phyloP scores from a whole-genome alignment of 345 rosid species.

The Leavenworthia alabamica region DNA sequence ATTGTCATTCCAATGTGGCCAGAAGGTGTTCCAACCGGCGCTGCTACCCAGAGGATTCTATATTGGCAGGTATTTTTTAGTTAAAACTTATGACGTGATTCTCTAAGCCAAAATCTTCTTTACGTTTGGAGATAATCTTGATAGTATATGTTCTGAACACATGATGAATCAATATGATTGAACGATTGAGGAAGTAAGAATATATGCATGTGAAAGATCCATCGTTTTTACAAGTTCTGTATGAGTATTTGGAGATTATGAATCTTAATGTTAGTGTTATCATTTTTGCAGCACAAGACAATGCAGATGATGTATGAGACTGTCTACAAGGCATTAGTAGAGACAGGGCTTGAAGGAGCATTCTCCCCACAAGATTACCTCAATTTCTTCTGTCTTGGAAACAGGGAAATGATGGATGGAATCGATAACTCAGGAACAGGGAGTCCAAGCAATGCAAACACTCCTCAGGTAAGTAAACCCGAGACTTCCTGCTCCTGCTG shows the following conservation, averaged over 20 bases:
- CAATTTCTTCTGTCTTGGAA: conserved; percentile 95
- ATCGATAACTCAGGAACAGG: conserved; percentile 6
- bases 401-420: conserved; percentile 49
- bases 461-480: too few species aligned
- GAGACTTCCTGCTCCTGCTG: conserved; percentile 4
- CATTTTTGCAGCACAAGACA: conserved; percentile 69
- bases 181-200: too few species aligned
- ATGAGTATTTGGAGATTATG: too few species aligned
- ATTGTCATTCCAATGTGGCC: conserved; percentile 97
- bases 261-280: not conserved
- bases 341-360: conserved; percentile 65
- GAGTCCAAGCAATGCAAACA: too few species aligned
- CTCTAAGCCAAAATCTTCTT: too few species aligned
- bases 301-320: conserved; percentile 99
- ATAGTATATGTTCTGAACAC: too few species aligned
- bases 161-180: too few species aligned
- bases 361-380: conserved; percentile 75
- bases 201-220: too few species aligned
- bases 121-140: too few species aligned
- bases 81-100: too few species aligned
- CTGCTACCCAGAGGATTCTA: conserved; percentile 85
- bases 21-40: conserved; percentile 86
- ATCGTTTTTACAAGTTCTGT: too few species aligned
- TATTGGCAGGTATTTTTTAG: conserved; percentile 75
- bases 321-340: conserved; percentile 73